Evolutionary conservation across 1,284 basidiomycete genomes (phyloP), one percentile per base, ranked within the genome.

Genomic region (Trametes hirsuta): DNA sequence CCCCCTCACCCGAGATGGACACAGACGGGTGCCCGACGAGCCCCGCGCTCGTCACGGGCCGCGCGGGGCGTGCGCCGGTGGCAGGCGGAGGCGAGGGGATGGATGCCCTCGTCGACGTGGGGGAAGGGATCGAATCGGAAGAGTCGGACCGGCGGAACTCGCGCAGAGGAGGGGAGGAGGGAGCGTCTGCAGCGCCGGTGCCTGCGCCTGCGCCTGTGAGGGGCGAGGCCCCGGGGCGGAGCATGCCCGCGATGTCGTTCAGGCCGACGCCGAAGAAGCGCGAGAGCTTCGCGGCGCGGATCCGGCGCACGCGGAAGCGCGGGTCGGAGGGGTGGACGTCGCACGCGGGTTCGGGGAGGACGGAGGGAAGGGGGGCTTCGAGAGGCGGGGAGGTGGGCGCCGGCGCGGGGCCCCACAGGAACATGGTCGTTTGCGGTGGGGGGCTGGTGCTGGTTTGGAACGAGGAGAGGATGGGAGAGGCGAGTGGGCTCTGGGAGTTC

Each of bases 241-340:
- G 63, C 39, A 64, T 64, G 21, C 62, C 70, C 1, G 70, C 72
- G 37, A 86, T 72, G 63, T 85, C 80, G 51, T 79, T 76, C 65
- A 81, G 79, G 34, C 74, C 76, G 35, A 87, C 84, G 6, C 85
- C 86, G 69, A 87, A 86, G 71, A 86, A 86, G 44, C 78, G 78
- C 8, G 80, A 77, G 47, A 86, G 72, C 69, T 86, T 86, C 56
- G 79, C 80, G 21, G 79, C 81, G 41, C 83, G 78, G n/a, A 76
- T 70, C 15, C 80, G 75, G 21, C 80, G 77, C 53, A 78, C 74
- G 47, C 75, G 77, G 70, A 81, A 80, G 51, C 47, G 52, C 34
- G 55, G 58, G 45, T 59, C 48, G 22, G 61, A 47, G 30, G 58
- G 47, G 50, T 50, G 41, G 34, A 53, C 18, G 37, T 51, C 49